Evolutionary conservation across 2,329 filamentous ascomycete genomes (phyloP).

Genomic region (Aspergillus caelatus): DNA sequence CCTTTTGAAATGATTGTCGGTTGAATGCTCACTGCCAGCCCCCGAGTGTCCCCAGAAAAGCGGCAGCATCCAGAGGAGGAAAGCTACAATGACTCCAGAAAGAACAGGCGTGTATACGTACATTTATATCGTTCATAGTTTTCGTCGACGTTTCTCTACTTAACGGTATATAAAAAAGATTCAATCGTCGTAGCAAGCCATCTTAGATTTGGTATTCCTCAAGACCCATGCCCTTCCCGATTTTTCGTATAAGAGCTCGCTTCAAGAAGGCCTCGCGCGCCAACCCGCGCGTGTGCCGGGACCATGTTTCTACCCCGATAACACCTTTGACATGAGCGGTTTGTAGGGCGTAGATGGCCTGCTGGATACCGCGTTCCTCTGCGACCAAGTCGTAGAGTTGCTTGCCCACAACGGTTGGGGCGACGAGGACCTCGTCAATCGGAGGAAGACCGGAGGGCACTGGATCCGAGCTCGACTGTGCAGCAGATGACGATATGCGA

Average conservation of each 20-base stretch:
- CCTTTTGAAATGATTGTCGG: too few relatives aligned
- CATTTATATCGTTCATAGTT: not conserved
- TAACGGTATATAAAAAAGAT: slow-evolving; percentile 2
- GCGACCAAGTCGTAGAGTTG: slow-evolving; percentile 88
- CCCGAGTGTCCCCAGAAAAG: not conserved
- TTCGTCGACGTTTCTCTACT: not conserved
- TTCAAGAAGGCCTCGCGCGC: slow-evolving; percentile 53
- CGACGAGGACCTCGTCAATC: slow-evolving; percentile 90
- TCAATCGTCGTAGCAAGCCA: not conserved
- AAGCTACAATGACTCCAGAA: not conserved
- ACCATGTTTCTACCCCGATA: slow-evolving; percentile 51
- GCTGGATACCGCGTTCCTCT: slow-evolving; percentile 83
- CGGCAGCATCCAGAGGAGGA: too few relatives aligned
- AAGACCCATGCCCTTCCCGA: slow-evolving; percentile 50
- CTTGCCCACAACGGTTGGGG: slow-evolving; percentile 87
- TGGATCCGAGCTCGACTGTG: slow-evolving; percentile 36
- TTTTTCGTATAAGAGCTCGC: slow-evolving; percentile 49
- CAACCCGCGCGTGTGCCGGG: slow-evolving; percentile 48
- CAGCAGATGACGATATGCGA: slow-evolving; percentile 44
- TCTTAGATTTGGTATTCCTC: slow-evolving; percentile 23
- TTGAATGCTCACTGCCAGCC: too few relatives aligned
- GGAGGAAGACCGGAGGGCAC: slow-evolving; percentile 59
- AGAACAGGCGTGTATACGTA: not conserved
- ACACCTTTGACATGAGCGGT: slow-evolving; percentile 48
- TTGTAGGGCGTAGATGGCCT: slow-evolving; percentile 73